These are phyloP conservation scores for Rhazya stricta DNA, from an alignment of 257 asterid genomes.

Conservation along the genomic window DNA sequence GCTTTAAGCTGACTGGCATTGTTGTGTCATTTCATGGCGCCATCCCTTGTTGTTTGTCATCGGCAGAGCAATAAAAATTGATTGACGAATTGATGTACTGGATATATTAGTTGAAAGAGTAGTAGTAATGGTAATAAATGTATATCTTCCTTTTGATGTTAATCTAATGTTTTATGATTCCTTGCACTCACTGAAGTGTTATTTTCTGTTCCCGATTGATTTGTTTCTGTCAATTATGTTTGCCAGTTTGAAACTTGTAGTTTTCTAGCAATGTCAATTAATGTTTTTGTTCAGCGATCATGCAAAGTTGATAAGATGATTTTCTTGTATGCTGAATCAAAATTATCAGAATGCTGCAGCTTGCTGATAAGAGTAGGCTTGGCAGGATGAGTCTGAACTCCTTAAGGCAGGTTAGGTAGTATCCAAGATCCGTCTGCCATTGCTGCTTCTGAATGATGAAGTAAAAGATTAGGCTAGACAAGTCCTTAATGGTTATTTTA, in stretches of 20 bases:
- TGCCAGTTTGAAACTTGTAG: neutral
- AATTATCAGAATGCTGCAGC: neutral
- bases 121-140: conserved; percentile 11
- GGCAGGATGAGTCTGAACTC: too few species aligned
- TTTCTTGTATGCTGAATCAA: neutral
- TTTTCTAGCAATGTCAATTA: too few species aligned
- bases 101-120: conserved; percentile 6
- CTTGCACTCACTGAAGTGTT: neutral
- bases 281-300: neutral
- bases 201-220: neutral
- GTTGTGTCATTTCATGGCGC: conserved; percentile 33
- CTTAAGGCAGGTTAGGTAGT: too few species aligned
- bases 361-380: too few species aligned
- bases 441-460: neutral
- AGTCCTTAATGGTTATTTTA: neutral
- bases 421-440: neutral
- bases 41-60: neutral
- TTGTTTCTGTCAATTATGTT: neutral
- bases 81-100: conserved; percentile 2
- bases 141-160: neutral
- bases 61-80: conserved; percentile 9
- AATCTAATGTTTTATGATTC: neutral
- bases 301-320: neutral
- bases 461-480: neutral
- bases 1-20: conserved; percentile 23